Evolutionary conservation across 2,329 filamentous ascomycete species (phyloP).

Genomic region (Metarhizium sp.): DNA sequence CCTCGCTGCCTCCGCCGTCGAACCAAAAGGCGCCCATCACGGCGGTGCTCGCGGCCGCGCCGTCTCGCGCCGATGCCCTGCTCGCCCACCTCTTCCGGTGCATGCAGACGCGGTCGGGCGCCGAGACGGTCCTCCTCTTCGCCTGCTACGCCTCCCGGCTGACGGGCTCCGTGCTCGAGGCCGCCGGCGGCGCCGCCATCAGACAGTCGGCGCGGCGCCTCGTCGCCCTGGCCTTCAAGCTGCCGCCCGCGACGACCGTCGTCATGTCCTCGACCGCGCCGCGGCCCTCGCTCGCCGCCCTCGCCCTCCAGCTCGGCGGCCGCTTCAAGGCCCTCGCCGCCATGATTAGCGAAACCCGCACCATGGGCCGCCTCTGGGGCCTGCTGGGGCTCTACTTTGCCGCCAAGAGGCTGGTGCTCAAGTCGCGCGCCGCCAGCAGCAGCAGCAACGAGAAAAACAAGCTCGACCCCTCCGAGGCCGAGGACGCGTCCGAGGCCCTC

Average conservation of each 20-base stretch:
- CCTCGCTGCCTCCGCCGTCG: conserved; percentile 6
- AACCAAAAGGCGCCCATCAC: conserved; percentile 8
- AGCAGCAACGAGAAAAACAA: conserved; percentile 10
- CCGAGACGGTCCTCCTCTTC: conserved; percentile 61
- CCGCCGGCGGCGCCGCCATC: conserved; percentile 48
- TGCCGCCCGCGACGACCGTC: conserved; percentile 40
- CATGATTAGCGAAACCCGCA: conserved; percentile 61
- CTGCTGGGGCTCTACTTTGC: conserved; percentile 65
- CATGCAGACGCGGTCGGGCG: conserved; percentile 57
- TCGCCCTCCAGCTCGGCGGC: conserved; percentile 38
- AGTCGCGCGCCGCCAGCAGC: conserved; percentile 14
- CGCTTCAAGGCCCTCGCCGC: conserved; percentile 52
- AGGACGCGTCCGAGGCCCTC: conserved; percentile 23
- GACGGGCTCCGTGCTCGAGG: conserved; percentile 38
- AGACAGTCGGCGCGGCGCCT: conserved; percentile 41
- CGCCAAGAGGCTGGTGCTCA: conserved; percentile 40
- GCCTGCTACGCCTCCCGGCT: conserved; percentile 58
- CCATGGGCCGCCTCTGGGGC: conserved; percentile 69
- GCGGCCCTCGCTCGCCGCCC: conserved; percentile 28
- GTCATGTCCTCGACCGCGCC: conserved; percentile 28
- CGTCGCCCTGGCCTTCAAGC: conserved; percentile 40
- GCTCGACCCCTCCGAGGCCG: conserved; percentile 21
- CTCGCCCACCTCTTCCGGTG: conserved; percentile 50
- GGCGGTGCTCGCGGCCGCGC: conserved; percentile 9
- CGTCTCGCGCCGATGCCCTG: conserved; percentile 36